phyloP scores from a whole-genome alignment of 2,329 filamentous ascomycete genomes.

The Metarhizium album region DNA sequence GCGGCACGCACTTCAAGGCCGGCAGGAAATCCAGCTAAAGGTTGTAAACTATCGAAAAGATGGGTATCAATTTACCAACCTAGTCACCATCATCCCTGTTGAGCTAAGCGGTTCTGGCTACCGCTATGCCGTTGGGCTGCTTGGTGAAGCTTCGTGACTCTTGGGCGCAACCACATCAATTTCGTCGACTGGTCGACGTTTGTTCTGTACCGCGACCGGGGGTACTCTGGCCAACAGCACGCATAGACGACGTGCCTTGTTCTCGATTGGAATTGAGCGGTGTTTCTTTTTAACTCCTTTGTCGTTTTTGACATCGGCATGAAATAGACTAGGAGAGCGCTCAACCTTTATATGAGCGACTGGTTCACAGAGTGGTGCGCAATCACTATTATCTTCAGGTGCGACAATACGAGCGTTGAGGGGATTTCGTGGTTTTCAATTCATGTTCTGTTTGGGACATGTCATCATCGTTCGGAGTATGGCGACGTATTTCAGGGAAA shows the following conservation, averaged over 20 bases:
- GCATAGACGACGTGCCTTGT: background rate
- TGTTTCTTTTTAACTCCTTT: background rate
- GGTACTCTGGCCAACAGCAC: background rate
- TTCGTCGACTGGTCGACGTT: background rate
- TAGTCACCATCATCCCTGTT: slow-evolving; percentile 78
- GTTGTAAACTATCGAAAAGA: slow-evolving; percentile 76
- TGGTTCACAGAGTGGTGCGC: background rate
- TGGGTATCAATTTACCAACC: slow-evolving; percentile 68
- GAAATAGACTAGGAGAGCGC: background rate
- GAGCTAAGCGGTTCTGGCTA: slow-evolving; percentile 52
- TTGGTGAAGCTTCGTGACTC: slow-evolving; percentile 49
- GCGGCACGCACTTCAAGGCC: slow-evolving; percentile 32
- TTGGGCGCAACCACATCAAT: background rate
- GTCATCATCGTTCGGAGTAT: background rate
- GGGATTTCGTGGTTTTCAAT: background rate
- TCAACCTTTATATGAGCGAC: background rate
- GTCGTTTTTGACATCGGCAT: background rate
- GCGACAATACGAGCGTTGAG: too few relatives aligned
- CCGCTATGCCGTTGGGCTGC: slow-evolving; percentile 71
- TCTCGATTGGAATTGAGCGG: background rate
- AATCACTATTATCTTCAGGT: too few relatives aligned
- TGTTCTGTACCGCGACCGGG: background rate
- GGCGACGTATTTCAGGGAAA: background rate
- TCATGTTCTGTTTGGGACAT: background rate
- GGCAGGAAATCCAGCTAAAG: slow-evolving; percentile 35